These are phyloP conservation scores for Microsporum audouinii DNA, from an alignment of 2,329 filamentous ascomycete species.

Conservation along the genomic window DNA sequence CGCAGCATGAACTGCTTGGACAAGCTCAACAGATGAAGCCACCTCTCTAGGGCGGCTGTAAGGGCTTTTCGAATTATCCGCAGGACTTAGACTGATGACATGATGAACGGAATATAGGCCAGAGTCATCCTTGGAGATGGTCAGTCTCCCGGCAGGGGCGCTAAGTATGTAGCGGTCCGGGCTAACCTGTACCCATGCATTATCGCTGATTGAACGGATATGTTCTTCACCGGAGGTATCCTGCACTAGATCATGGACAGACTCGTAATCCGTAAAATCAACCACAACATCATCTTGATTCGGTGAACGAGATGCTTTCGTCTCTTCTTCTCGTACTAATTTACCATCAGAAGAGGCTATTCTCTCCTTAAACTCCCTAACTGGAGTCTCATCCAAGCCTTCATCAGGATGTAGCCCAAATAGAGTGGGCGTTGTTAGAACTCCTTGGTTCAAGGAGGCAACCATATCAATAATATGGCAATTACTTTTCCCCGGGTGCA, in stretches of 20 bases:
- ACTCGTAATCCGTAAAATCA: slow-evolving; percentile 82
- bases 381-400: slow-evolving; percentile 56
- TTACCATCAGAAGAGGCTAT: slow-evolving; percentile 23
- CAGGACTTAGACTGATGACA: slow-evolving; percentile 21
- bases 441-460: slow-evolving; percentile 67
- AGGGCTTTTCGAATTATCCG: slow-evolving; percentile 35
- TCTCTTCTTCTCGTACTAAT: not conserved
- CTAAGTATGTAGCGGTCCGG: slow-evolving; percentile 59
- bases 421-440: slow-evolving; percentile 80
- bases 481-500: slow-evolving; percentile 67
- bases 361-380: slow-evolving; percentile 49
- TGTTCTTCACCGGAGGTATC: slow-evolving; percentile 69
- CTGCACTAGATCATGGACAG: slow-evolving; percentile 77
- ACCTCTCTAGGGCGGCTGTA: slow-evolving; percentile 60
- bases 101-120: slow-evolving; percentile 24
- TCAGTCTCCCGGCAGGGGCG: slow-evolving; percentile 51
- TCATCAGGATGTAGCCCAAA: slow-evolving; percentile 83
- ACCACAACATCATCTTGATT: slow-evolving; percentile 39
- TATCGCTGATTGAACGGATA: slow-evolving; percentile 61
- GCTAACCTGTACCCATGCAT: slow-evolving; percentile 75
- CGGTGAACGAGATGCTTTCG: slow-evolving; percentile 8
- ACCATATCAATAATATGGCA: slow-evolving; percentile 98
- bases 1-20: slow-evolving; percentile 68
- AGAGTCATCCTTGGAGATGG: slow-evolving; percentile 32
- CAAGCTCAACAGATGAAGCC: slow-evolving; percentile 53